phyloP scores from a whole-genome alignment of 345 rosid genomes.

The Trapa incisa region DNA sequence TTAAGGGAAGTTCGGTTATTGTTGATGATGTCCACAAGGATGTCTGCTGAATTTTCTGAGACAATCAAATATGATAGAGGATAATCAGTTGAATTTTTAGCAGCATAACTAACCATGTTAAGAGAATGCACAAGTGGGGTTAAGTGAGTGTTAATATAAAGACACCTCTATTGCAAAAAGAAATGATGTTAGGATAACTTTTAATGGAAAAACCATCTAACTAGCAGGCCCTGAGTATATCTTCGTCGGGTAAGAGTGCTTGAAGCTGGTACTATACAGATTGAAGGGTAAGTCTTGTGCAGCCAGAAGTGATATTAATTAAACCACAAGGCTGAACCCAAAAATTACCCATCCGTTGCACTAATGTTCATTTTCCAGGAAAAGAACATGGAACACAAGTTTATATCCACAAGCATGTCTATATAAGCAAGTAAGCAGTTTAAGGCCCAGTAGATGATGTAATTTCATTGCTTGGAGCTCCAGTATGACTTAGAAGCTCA shows the following conservation, averaged over 20 bases:
- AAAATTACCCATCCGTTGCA: no score
- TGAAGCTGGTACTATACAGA: background rate
- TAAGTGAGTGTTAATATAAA: background rate
- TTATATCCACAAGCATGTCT: background rate
- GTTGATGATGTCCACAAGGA: slow-evolving; percentile 63
- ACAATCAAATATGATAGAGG: background rate
- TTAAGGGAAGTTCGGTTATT: slow-evolving; percentile 50
- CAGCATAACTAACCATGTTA: background rate
- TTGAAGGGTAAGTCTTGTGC: no score
- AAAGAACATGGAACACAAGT: background rate
- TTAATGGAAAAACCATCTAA: background rate
- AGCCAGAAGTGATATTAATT: no score
- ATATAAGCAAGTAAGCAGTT: background rate
- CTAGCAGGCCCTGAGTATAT: background rate
- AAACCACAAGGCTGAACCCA: no score
- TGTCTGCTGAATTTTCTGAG: slow-evolving; percentile 72
- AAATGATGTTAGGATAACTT: background rate
- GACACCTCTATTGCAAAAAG: background rate
- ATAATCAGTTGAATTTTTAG: background rate
- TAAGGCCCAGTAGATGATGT: background rate
- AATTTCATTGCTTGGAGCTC: background rate
- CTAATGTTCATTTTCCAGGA: no score
- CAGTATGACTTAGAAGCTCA: background rate
- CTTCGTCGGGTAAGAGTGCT: background rate
- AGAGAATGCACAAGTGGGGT: background rate